Conservation (phyloP, 1,284 basidiomycete species). For the Rhodotorula sp. region DNA sequence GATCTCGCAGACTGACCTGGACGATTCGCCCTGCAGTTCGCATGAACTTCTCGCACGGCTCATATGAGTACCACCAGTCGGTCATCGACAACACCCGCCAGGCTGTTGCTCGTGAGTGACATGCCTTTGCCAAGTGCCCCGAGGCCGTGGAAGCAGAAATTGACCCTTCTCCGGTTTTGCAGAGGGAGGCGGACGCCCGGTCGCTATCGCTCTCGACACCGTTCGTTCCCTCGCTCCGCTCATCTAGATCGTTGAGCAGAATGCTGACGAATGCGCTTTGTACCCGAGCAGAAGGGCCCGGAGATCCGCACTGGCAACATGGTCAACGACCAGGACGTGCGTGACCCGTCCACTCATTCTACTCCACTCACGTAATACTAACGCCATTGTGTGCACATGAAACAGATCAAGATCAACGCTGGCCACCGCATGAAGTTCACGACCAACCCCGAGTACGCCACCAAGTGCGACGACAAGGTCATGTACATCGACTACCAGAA, state of each 20-base stretch:
- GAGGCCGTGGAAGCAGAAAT: not conserved
- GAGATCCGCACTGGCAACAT: constrained; percentile 98
- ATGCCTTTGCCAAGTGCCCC: not conserved
- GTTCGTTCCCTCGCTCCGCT: constrained; percentile 53
- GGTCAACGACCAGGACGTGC: constrained; percentile 77
- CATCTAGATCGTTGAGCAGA: not conserved
- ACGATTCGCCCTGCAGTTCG: constrained; percentile 64
- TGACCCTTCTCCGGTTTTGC: constrained; percentile 45
- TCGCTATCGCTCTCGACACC: constrained; percentile 98
- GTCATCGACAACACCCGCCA: constrained; percentile 94
- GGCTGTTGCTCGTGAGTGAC: constrained; percentile 66
- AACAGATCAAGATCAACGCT: constrained; percentile 74
- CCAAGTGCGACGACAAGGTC: constrained; percentile 75
- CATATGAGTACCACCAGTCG: constrained; percentile 94
- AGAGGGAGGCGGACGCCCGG: constrained; percentile 74
- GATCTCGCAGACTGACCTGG: not conserved
- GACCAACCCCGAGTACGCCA: constrained; percentile 77
- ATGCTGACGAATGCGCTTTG: not conserved
- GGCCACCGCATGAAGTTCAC: constrained; percentile 94
- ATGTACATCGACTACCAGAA: constrained; percentile 95
- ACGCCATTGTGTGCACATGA: not conserved
- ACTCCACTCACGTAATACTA: not conserved
- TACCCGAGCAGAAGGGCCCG: constrained; percentile 78
- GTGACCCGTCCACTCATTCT: constrained; percentile 43
- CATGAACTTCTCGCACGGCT: constrained; percentile 98